These are phyloP conservation scores for Phytopythium montanum DNA, from an alignment of 352 stramenopile species.

Conservation along the genomic window DNA sequence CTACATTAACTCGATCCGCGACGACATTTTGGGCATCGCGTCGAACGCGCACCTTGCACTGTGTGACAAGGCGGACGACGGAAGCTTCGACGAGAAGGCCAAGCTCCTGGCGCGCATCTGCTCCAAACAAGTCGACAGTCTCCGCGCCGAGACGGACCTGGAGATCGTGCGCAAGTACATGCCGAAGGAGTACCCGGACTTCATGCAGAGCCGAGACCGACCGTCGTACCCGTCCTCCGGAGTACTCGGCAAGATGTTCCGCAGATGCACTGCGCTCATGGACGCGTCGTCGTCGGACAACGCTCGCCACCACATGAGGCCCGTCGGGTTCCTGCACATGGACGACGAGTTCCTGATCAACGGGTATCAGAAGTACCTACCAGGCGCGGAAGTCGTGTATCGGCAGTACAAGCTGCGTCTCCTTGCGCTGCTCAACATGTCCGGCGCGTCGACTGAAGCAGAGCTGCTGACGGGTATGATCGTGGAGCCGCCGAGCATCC, in stretches of 20 bases:
- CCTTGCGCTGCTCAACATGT: slow-evolving; percentile 51
- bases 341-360: slow-evolving; percentile 49
- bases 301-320: slow-evolving; percentile 1
- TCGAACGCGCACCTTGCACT: slow-evolving; percentile 78
- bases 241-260: slow-evolving; percentile 73
- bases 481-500: slow-evolving; percentile 46
- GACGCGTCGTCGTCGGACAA: slow-evolving; percentile 33
- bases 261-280: slow-evolving; percentile 50
- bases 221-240: slow-evolving; percentile 63
- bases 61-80: slow-evolving; percentile 39
- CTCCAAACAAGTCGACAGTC: slow-evolving; percentile 67
- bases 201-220: slow-evolving; percentile 76
- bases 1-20: slow-evolving; percentile 66
- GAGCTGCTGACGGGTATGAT: slow-evolving; percentile 78
- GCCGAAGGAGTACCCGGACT: slow-evolving; percentile 69
- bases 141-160: slow-evolving; percentile 51
- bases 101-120: slow-evolving; percentile 65
- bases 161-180: slow-evolving; percentile 44
- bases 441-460: slow-evolving; percentile 50
- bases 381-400: slow-evolving; percentile 41
- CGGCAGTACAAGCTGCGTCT: slow-evolving; percentile 64
- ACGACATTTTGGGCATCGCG: slow-evolving; percentile 71
- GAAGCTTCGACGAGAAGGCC: slow-evolving; percentile 43
- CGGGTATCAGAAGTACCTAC: slow-evolving; percentile 48
- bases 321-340: slow-evolving; percentile 19